Evolutionary conservation across 441 rosid genomes (phyloP), one percentile per base, ranked within the genome.

Genomic region (Syzygium malaccense): DNA sequence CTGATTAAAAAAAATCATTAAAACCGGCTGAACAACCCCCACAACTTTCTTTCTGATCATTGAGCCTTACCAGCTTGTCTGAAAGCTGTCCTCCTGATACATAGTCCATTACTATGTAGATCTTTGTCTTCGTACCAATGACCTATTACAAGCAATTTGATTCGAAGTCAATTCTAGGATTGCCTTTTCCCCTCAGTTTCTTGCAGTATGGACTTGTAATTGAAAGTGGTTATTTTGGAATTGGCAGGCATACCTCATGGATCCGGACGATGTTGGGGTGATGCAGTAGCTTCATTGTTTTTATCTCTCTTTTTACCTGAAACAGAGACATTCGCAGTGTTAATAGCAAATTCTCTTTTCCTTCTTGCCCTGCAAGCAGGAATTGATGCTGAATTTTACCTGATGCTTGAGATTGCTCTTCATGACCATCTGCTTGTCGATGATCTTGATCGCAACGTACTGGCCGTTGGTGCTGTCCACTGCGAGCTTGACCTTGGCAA

Each of bases 401-500:
- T 97, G 98, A 92, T 90, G 87, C 95, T 95, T 95, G 89, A 97
- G 93, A 93, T 96, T 92, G 91, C 91, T 94, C 88, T 94, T 91
- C 91, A 94, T 60, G 88, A 96, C 98, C 91, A 94, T 91, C 57
- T 92, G 89, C 92, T 96, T 97, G 87, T 96, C 94, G 28, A 97
- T 94, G 92, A 97, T 93, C 92, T 97, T 96, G 93, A 97, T 92
- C 23, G 99, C 99, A 28, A 95, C 97, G 28, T 92, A 64, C 8
- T 87, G 91, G 85, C 93, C 93, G 78, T 91, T 94, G 85, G 93
- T 92, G 89, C 93, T 93, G 90, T 97, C 95, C 48, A 94, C 91
- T 19, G 94, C 98, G 20, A 96, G 94, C 94, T 97, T 97, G 32
- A 97, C 99, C 94, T 97, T 97, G 20, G 99, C 99, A 86, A 97